Conservation (phyloP, 345 rosid genomes). For the Excoecaria agallocha region DNA sequence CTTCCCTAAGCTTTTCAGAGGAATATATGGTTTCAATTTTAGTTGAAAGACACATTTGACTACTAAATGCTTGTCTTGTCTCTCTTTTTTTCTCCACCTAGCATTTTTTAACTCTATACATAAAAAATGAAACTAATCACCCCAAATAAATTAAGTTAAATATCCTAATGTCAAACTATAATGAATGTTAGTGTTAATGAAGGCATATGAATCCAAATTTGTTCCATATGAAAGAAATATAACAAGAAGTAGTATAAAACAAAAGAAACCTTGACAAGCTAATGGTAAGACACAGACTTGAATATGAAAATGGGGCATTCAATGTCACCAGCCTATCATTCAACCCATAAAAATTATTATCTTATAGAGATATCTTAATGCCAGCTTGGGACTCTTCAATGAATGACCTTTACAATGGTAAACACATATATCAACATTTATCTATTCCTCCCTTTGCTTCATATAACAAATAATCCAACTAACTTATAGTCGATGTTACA, state of each 20-base stretch:
- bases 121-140: background rate
- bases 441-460: constrained; percentile 5
- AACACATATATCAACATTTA: constrained; percentile 20
- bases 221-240: background rate
- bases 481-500: background rate
- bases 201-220: background rate
- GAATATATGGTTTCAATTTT: background rate
- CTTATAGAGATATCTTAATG: constrained; percentile 92
- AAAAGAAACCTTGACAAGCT: constrained; percentile 3
- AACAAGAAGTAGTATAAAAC: constrained; percentile 7
- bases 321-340: constrained; percentile 73
- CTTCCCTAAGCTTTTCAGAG: constrained; percentile 1
- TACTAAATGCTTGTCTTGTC: background rate
- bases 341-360: constrained; percentile 70
- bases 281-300: constrained; percentile 49
- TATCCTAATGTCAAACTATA: background rate
- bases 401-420: constrained; percentile 69
- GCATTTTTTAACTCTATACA: background rate
- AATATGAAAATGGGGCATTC: constrained; percentile 84
- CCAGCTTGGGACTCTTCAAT: constrained; percentile 94
- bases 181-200: background rate
- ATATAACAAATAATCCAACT: background rate
- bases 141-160: background rate
- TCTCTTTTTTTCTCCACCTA: background rate
- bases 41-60: background rate